phyloP scores from a whole-genome alignment of 2,329 filamentous ascomycete genomes.

The Arthroderma sp. region DNA sequence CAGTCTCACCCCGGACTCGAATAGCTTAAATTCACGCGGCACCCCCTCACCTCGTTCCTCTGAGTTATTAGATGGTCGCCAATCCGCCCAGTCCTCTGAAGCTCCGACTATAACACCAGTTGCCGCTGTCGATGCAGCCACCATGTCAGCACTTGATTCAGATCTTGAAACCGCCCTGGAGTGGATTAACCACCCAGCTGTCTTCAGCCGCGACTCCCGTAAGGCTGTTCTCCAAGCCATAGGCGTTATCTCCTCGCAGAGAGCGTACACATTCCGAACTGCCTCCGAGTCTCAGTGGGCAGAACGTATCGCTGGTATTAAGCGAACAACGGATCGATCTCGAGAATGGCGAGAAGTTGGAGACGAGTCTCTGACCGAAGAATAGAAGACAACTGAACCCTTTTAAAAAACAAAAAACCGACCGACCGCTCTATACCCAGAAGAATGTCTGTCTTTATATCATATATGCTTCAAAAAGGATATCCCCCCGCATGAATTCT shows the following conservation, averaged over 20 bases:
- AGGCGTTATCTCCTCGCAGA: conserved; percentile 87
- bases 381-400: conserved; percentile 17
- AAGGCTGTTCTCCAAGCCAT: conserved; percentile 95
- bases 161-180: conserved; percentile 84
- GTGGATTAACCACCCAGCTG: conserved; percentile 94
- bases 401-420: too few species aligned
- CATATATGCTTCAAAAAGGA: too few species aligned
- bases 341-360: conserved; percentile 84
- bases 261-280: conserved; percentile 85
- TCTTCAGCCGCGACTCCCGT: conserved; percentile 84
- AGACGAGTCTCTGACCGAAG: conserved; percentile 54
- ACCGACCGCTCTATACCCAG: too few species aligned
- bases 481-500: too few species aligned
- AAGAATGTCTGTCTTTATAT: too few species aligned
- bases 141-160: conserved; percentile 74
- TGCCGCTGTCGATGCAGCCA: conserved; percentile 68
- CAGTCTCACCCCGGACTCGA: conserved; percentile 23
- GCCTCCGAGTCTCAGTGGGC: conserved; percentile 86
- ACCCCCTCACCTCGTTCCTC: conserved; percentile 27
- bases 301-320: conserved; percentile 65
- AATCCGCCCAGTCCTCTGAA: conserved; percentile 18
- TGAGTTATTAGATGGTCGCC: conserved; percentile 20
- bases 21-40: conserved; percentile 20
- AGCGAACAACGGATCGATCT: conserved; percentile 65
- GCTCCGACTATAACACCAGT: conserved; percentile 39